Conservation (phyloP, 78 protist species). For the Dictyostelium capitatum region DNA sequence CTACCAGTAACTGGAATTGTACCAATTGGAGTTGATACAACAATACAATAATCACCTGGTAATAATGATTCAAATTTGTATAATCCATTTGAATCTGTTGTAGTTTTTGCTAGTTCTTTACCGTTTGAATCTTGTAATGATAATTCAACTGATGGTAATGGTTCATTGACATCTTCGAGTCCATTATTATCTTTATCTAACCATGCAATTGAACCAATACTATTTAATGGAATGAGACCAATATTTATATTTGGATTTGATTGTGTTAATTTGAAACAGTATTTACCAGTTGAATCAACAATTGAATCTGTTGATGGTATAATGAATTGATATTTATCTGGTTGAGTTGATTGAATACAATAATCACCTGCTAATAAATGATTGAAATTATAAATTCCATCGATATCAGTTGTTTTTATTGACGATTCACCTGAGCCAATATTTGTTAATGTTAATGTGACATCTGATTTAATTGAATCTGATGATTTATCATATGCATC, state of each 20-base stretch:
- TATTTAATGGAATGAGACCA: neutral
- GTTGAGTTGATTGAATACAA: neutral
- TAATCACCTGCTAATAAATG: slow-evolving; percentile 32
- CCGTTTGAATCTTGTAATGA: too few relatives aligned
- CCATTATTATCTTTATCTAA: slow-evolving; percentile 14
- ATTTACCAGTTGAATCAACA: neutral
- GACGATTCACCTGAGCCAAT: too few relatives aligned
- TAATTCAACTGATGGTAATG: too few relatives aligned
- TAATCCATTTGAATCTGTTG: too few relatives aligned
- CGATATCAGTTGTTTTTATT: neutral
- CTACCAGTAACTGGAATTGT: too few relatives aligned
- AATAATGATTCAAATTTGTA: too few relatives aligned
- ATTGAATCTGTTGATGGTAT: slow-evolving; percentile 18
- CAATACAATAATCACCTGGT: too few relatives aligned
- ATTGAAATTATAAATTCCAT: slow-evolving; percentile 15
- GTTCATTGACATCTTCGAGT: too few relatives aligned
- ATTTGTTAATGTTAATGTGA: too few relatives aligned
- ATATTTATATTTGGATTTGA: neutral
- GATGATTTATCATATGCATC: neutral
- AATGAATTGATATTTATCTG: neutral
- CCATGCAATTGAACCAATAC: neutral
- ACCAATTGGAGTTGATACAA: too few relatives aligned
- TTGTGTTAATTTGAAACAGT: neutral
- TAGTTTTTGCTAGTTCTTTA: too few relatives aligned
- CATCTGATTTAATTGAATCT: too few relatives aligned